Evolutionary conservation across 1,284 basidiomycete species (phyloP), one percentile per base, ranked within the genome.

Genomic region (Phenoliferia sp.): DNA sequence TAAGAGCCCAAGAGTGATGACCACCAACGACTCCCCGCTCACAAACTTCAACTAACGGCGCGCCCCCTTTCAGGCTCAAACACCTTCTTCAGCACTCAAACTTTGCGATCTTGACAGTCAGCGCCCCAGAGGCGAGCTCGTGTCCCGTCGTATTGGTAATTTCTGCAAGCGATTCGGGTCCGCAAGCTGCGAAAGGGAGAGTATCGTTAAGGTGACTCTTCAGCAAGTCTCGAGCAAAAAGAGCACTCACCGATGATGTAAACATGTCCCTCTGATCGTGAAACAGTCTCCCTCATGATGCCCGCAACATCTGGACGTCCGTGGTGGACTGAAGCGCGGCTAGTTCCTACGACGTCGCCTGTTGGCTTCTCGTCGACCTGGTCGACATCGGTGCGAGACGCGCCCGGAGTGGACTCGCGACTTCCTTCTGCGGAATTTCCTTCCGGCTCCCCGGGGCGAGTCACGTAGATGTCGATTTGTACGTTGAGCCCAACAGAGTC

Each of bases 401-500:
- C 39, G 39, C 12, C 22, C 12, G 39, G 22, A 12, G 39, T 12
- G 39, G 39, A 44, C 22, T 12, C 12, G 39, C 39, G 39, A 22
- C 39, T 44, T 12, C 39, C 22, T 12, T 12, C 22, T 22, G 12
- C 39, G 39, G 22, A 44, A 12, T 44, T 12, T 22, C 22, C 36
- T 22, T 48, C 35, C 22, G 4, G 12, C 29, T 0, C 16, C 26
- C 26, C 22, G 26, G 63, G 26, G 6, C 70, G 63, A 3, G 70
- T 72, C 33, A 72, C 33, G 60, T 64, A 68, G 29, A 72, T 28
- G 35, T 68, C 58, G 58, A 67, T 26, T 3, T 61, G 7, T 44
- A 72, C 55, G 9, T 36, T 2, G 36, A 72, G 55, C 17, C 59
- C 59, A 7, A 61, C 64, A 10, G 32, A 3, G 16, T 56, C 36